Percentiles rank a stretch among this genome's conserved stretches.
Conservation (phyloP, 2,329 filamentous ascomycete species). For the Colletotrichum karsti region DNA sequence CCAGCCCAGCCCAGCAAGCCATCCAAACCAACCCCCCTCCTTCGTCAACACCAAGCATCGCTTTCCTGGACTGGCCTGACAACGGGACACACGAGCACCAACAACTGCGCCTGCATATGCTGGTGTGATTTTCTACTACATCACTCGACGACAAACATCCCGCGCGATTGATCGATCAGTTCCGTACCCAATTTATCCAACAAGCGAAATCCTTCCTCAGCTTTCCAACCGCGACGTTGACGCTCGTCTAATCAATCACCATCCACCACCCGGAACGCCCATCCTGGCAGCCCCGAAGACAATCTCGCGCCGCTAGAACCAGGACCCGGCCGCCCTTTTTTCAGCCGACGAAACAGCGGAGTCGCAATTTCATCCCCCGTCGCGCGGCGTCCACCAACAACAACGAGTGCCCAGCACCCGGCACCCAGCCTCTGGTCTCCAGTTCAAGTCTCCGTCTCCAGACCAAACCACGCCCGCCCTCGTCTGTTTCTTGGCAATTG, state of each 20-base stretch:
- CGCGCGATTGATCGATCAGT: neutral
- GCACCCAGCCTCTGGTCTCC: neutral
- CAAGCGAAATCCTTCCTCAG: neutral
- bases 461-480: constrained; percentile 4
- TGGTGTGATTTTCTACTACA: neutral
- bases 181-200: neutral
- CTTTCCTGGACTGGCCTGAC: constrained; percentile 10
- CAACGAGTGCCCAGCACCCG: neutral
- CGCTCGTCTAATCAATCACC: neutral
- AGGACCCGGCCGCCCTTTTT: constrained; percentile 9
- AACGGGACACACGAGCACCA: constrained; percentile 2
- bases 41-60: constrained; percentile 14
- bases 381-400: neutral
- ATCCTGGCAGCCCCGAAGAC: constrained; percentile 20
- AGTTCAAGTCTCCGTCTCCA: neutral
- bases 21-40: constrained; percentile 17
- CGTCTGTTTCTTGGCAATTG: constrained; percentile 21
- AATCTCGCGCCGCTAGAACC: constrained; percentile 25
- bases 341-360: constrained; percentile 29
- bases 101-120: neutral
- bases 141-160: neutral
- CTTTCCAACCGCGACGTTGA: neutral
- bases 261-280: constrained; percentile 8
- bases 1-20: constrained; percentile 21
- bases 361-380: constrained; percentile 28